Base-by-base conservation (phyloP, 192 early-diverging fungal species). In the Coemansia sp. region DNA sequence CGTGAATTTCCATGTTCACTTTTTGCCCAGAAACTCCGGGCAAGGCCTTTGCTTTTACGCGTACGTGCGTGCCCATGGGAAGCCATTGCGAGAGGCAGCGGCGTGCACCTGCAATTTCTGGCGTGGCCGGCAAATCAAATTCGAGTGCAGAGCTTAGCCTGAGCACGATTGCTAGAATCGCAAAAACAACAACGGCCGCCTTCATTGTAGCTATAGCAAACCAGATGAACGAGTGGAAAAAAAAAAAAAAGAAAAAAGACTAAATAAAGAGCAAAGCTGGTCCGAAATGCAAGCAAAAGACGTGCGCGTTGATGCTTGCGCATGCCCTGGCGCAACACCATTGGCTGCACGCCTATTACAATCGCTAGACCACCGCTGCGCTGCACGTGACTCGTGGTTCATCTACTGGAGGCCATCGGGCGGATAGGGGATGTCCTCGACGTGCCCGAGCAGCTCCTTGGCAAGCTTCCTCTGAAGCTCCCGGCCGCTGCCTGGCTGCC, bases 31-130 rank as follows among this genome's bases (percentile, higher is more conserved):
- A 84, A 11, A 74, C 70, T 11, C 90, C 92, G n/a, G 87, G 79
- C 29, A 89, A 87, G 27, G 87, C 84, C 47, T 91, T 89, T 62
- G 91, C 84, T 40, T 84, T 84, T 29, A 89, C 88, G 6, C 89
- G 84, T 8, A 93, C 92, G 45, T 91, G 83, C 10, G 87, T 90
- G 67, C 90, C 84, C 42, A 83, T 84, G 5, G 86, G 69, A 7
- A 94, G 88, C 81, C 86, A 93, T 62, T 93, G 91, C n/a, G 88
- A 89, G 59, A 97, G 68, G 62, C 95, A 97, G 58, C 84, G 81
- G 39, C 86, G 83, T 7, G 38, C 60, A 9, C 74, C 71, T 19
- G 60, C 68, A 4, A 61, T 64, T 9, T 85, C 76, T 4, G 79
- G 62, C 12, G 84, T 56, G 19, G 89, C 92, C 6, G 65, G 40